phyloP scores from a whole-genome alignment of 305 asterid species.

The Solanum hybrid region DNA sequence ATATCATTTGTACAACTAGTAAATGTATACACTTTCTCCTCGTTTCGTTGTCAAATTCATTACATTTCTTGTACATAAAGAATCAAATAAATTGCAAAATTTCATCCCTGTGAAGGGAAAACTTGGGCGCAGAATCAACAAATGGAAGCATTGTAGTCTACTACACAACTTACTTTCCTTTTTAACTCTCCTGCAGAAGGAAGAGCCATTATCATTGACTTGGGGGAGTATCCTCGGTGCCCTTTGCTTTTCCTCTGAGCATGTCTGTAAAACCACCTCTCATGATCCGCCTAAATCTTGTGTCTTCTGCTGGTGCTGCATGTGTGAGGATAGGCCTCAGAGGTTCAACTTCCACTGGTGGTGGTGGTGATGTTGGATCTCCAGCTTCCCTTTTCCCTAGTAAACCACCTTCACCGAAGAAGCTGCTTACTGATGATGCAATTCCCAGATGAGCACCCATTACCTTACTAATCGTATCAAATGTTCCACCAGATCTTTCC shows the following conservation, averaged over 20 bases:
- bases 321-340: conserved; percentile 32
- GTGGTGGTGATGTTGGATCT: conserved; percentile 23
- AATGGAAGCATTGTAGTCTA: background rate
- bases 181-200: conserved; percentile 1
- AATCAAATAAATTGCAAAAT: conserved; percentile 11
- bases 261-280: conserved; percentile 82
- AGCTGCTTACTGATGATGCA: conserved; percentile 77
- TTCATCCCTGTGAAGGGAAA: background rate
- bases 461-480: conserved; percentile 79
- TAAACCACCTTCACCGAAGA: conserved; percentile 82
- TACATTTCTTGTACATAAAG: background rate
- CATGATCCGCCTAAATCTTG: conserved; percentile 85
- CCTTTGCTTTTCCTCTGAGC: conserved; percentile 78
- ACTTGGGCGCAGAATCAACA: background rate
- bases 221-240: conserved; percentile 43
- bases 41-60: background rate
- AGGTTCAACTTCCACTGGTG: conserved; percentile 32
- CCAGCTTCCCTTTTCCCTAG: conserved; percentile 66
- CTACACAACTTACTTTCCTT: background rate
- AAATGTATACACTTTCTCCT: background rate
- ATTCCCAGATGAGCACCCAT: conserved; percentile 95
- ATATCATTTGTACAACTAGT: background rate
- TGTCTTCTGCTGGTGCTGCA: conserved; percentile 63
- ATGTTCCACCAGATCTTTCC: conserved; percentile 86
- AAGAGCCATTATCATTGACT: conserved; percentile 23